Percentiles rank a stretch among this genome's conserved stretches.
These are phyloP conservation scores for Chaetomiaceae sp. DNA, from an alignment of 2,329 filamentous ascomycete genomes.

Conservation along the genomic window DNA sequence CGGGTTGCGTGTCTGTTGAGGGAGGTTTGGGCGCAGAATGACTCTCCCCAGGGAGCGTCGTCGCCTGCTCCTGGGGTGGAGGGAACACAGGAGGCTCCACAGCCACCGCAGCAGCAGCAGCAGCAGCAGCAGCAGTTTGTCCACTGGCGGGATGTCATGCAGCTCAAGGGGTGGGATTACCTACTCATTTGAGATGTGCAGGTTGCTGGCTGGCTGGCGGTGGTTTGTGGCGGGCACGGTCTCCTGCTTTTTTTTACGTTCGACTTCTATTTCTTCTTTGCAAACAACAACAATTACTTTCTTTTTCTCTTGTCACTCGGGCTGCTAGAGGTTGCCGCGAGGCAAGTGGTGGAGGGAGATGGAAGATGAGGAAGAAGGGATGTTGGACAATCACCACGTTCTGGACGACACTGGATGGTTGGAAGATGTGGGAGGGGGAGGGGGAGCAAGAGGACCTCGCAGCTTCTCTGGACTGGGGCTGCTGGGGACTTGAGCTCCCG, in stretches of 20 bases:
- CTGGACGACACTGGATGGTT: constrained; percentile 14
- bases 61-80: too few species aligned
- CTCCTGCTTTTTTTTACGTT: constrained; percentile 12
- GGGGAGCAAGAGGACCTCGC: neutral
- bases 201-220: constrained; percentile 11
- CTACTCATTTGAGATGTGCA: constrained; percentile 66
- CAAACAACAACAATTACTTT: neutral
- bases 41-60: too few species aligned
- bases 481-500: neutral
- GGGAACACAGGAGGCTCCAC: constrained; percentile 27
- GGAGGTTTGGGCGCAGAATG: constrained; percentile 82
- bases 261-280: constrained; percentile 1
- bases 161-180: constrained; percentile 86
- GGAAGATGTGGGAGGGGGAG: neutral
- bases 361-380: neutral
- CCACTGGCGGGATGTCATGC: constrained; percentile 95
- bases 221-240: constrained; percentile 24
- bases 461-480: constrained; percentile 16
- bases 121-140: constrained; percentile 52
- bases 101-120: constrained; percentile 31
- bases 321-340: constrained; percentile 25
- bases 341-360: constrained; percentile 12
- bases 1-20: constrained; percentile 72
- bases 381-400: constrained; percentile 1
- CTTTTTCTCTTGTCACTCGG: constrained; percentile 7